A percentile compares a stretch with the other conserved stretches of the same genome.
Conservation (phyloP, 495 filamentous ascomycete species). For the Chaetomium fimeti region DNA sequence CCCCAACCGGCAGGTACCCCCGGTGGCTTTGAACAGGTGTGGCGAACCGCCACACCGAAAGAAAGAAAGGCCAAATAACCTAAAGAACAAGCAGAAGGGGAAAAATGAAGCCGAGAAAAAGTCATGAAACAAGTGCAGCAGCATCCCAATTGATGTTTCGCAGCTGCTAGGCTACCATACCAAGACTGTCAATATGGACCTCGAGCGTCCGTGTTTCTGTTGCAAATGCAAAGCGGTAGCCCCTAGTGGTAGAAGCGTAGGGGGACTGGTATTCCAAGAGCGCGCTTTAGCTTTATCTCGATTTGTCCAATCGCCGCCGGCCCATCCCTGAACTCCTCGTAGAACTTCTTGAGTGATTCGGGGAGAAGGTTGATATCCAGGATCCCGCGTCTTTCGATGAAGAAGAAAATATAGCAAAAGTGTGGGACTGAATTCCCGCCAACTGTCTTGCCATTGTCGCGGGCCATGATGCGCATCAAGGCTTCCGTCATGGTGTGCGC, state of each 20-base stretch:
- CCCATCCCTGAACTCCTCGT: not conserved
- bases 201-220: not conserved
- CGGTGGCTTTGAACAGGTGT: too few species aligned
- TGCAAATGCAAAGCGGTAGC: not conserved
- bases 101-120: too few species aligned
- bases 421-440: not conserved
- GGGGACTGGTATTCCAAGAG: not conserved
- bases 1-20: too few species aligned
- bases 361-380: not conserved
- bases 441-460: not conserved
- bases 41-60: too few species aligned
- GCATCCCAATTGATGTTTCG: too few species aligned
- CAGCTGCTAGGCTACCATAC: too few species aligned
- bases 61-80: too few species aligned
- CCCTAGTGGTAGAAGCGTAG: not conserved
- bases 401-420: not conserved
- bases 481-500: not conserved
- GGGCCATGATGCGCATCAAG: not conserved
- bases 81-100: too few species aligned
- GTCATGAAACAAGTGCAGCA: too few species aligned
- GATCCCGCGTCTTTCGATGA: not conserved
- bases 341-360: not conserved
- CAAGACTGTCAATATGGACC: not conserved
- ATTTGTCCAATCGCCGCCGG: not conserved
- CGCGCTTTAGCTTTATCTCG: not conserved